Evolutionary conservation across 129 eudicot species (phyloP).

Genomic region (Saussurea involucrata): DNA sequence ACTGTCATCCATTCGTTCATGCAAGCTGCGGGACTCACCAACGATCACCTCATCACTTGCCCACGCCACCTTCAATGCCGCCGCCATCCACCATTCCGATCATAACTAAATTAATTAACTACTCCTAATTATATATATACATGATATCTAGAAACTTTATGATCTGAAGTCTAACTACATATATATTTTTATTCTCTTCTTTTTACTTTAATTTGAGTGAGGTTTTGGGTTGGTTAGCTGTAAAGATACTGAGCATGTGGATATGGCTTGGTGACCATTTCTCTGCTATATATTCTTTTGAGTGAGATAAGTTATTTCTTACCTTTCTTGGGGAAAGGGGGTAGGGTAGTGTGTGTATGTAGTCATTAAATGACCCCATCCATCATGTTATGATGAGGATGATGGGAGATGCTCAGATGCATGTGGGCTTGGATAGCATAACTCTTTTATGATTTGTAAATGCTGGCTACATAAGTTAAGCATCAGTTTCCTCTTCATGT

Average conservation of each 20-base stretch:
- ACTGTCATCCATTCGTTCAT: conserved; percentile 79
- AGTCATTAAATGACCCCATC: conserved; percentile 13
- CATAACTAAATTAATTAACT: conserved; percentile 10
- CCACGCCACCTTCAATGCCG: conserved; percentile 53
- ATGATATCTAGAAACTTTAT: conserved; percentile 1
- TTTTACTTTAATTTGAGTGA: conserved; percentile 33
- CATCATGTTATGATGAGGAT: conserved; percentile 13
- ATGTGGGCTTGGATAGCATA: conserved; percentile 20
- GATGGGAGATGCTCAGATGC: conserved; percentile 1
- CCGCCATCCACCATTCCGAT: conserved; percentile 3
- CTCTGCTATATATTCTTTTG: conserved; percentile 8
- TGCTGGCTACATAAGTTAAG: conserved; percentile 30
- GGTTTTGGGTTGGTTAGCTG: conserved; percentile 35
- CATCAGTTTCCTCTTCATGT: conserved; percentile 14
- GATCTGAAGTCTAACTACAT: conserved; percentile 29
- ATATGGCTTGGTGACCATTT: conserved; percentile 16
- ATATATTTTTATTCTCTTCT: conserved; percentile 3
- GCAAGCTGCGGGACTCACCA: conserved; percentile 85
- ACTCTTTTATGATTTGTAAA: conserved; percentile 12
- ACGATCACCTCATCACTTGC: conserved; percentile 71
- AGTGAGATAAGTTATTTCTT: conserved; percentile 22
- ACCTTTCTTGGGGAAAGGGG: conserved; percentile 20
- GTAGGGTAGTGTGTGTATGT: conserved; percentile 1
- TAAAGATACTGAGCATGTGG: conserved; percentile 43
- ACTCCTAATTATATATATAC: neutral